These are phyloP conservation scores for Pichia cactophila DNA, from an alignment of 1,139 yeast genomes.

Conservation along the genomic window DNA sequence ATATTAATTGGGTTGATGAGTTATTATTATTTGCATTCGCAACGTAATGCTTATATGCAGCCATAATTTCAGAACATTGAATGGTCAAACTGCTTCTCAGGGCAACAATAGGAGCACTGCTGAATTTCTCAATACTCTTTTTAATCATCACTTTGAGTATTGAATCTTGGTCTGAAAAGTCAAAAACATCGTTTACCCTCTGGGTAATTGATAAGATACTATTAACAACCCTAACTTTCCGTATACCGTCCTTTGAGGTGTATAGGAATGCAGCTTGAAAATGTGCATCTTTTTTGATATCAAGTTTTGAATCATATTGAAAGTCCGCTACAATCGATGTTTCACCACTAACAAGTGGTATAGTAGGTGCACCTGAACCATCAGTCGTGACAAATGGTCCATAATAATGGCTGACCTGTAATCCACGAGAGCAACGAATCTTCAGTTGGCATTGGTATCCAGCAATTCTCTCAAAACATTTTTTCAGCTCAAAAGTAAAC, in stretches of 20 bases:
- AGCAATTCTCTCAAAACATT: constrained; percentile 36
- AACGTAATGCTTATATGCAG: constrained; percentile 63
- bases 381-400: constrained; percentile 40
- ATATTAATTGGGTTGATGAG: constrained; percentile 57
- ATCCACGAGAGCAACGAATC: constrained; percentile 81
- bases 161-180: constrained; percentile 81
- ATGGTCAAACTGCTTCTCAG: constrained; percentile 57
- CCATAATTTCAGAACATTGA: constrained; percentile 64
- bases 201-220: constrained; percentile 76
- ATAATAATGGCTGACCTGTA: constrained; percentile 74
- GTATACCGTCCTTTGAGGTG: constrained; percentile 65
- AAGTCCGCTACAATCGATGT: constrained; percentile 68
- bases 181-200: constrained; percentile 64
- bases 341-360: constrained; percentile 60
- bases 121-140: constrained; percentile 57
- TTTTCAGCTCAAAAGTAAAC: constrained; percentile 52
- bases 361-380: constrained; percentile 48
- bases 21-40: constrained; percentile 35
- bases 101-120: constrained; percentile 45
- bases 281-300: constrained; percentile 69
- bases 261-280: constrained; percentile 87
- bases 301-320: constrained; percentile 69
- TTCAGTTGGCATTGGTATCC: constrained; percentile 84
- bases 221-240: constrained; percentile 82
- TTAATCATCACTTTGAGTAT: constrained; percentile 65